phyloP scores from a whole-genome alignment of 331 rosid genomes.

The Acacia concinna region DNA sequence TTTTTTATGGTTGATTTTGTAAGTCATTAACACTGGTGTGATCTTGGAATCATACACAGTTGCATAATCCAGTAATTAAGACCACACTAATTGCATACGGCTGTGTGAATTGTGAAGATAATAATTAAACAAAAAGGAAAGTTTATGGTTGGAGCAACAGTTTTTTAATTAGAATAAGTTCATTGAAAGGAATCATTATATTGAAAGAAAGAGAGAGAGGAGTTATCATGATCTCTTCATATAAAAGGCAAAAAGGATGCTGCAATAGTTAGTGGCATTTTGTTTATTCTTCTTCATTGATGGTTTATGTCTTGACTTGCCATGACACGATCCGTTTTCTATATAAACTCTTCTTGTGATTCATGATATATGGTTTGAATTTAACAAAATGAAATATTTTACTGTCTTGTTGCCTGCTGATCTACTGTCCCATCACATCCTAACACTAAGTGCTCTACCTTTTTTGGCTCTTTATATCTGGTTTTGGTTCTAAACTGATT shows the following conservation, averaged over 20 bases:
- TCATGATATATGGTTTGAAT: slow-evolving; percentile 26
- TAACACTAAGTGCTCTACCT: slow-evolving; percentile 26
- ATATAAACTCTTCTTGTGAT: slow-evolving; percentile 21
- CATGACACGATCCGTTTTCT: slow-evolving; percentile 27
- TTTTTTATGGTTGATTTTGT: slow-evolving; percentile 17
- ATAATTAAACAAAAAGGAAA: slow-evolving; percentile 5
- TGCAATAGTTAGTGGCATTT: slow-evolving; percentile 25
- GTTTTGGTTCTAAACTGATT: slow-evolving; percentile 28
- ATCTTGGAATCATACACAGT: slow-evolving; percentile 30
- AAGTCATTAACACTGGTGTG: slow-evolving; percentile 30
- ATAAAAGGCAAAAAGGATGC: slow-evolving; percentile 34
- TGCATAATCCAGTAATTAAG: slow-evolving; percentile 26
- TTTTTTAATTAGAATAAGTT: slow-evolving; percentile 29
- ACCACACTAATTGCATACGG: slow-evolving; percentile 32
- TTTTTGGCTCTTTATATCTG: background rate
- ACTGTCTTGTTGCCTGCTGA: slow-evolving; percentile 39
- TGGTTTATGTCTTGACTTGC: slow-evolving; percentile 38
- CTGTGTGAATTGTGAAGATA: slow-evolving; percentile 17
- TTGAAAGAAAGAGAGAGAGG: background rate
- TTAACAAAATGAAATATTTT: slow-evolving; percentile 27
- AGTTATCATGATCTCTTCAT: slow-evolving; percentile 27
- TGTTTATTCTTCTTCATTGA: slow-evolving; percentile 28
- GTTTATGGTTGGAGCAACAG: slow-evolving; percentile 12
- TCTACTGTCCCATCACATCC: slow-evolving; percentile 39
- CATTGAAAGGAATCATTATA: slow-evolving; percentile 30